A percentile compares a stretch with the other conserved stretches of the same genome.
Evolutionary conservation across 208 protist species (phyloP).

Genomic region (Acanthamoeba culbertsoni): DNA sequence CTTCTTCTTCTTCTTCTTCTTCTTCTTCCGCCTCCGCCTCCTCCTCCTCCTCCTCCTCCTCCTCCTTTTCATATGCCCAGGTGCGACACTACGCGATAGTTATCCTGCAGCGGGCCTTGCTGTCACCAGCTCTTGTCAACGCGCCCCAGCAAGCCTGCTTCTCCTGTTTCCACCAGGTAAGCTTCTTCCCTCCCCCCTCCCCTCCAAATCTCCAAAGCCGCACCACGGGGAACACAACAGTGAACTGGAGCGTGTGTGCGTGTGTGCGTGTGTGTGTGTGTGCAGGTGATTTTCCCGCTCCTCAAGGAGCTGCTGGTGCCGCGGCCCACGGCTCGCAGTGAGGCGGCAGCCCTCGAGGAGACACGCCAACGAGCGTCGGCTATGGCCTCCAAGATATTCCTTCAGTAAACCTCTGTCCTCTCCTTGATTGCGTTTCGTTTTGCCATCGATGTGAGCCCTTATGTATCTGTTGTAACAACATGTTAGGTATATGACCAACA

Average conservation of each 20-base stretch:
- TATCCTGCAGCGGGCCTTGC: conserved; percentile 17
- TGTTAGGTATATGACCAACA: conserved; percentile 61
- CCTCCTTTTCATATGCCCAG: background rate
- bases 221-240: background rate
- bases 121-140: background rate
- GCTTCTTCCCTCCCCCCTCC: background rate
- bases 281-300: conserved; percentile 60
- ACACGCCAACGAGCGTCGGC: conserved; percentile 38
- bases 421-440: background rate
- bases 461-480: conserved; percentile 67
- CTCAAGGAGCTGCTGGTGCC: conserved; percentile 38
- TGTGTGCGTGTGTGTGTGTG: background rate
- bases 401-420: background rate
- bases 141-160: background rate
- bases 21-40: too few species aligned
- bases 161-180: conserved; percentile 36
- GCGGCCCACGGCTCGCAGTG: background rate
- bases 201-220: background rate
- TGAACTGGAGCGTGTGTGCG: background rate
- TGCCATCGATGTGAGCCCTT: background rate
- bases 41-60: too few species aligned
- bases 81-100: conserved; percentile 54
- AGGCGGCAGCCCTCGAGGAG: conserved; percentile 24
- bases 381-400: conserved; percentile 59
- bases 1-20: background rate